Evolutionary conservation across 2,329 filamentous ascomycete species (phyloP).

Genomic region (Trichoderma pleuroti): DNA sequence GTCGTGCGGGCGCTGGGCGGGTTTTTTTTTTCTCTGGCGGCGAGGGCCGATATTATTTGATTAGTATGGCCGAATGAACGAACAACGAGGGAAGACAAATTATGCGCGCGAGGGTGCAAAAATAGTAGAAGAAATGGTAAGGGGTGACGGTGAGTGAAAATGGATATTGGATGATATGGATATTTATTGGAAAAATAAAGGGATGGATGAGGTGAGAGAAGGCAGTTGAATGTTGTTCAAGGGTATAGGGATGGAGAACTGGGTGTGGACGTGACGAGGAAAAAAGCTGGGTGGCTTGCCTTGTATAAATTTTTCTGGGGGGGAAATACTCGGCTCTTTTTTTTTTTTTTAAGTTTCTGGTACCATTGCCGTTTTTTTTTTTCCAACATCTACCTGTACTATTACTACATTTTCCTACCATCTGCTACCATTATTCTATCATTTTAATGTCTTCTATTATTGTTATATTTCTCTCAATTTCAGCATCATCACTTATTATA

Average conservation of each 20-base stretch:
- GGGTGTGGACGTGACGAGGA: background rate
- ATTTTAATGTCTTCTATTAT: no score
- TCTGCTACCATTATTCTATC: no score
- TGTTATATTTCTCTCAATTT: no score
- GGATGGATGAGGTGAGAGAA: background rate
- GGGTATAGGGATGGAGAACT: background rate
- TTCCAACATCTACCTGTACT: background rate
- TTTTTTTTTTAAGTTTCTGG: background rate
- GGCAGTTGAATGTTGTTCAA: background rate
- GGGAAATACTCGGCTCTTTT: background rate
- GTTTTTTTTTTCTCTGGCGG: background rate
- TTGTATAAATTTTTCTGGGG: background rate
- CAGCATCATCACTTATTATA: no score
- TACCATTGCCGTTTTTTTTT: background rate
- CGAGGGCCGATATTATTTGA: background rate
- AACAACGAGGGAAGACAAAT: background rate
- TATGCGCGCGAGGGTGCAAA: background rate
- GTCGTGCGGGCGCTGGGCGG: background rate
- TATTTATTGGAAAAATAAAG: background rate
- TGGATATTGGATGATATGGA: background rate
- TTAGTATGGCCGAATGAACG: background rate
- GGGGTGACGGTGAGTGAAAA: background rate
- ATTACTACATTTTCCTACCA: background rate
- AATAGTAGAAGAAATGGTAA: background rate
- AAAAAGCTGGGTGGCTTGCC: background rate